Conservation (phyloP, 2,329 filamentous ascomycete species). For the Hypoxylon sp. region DNA sequence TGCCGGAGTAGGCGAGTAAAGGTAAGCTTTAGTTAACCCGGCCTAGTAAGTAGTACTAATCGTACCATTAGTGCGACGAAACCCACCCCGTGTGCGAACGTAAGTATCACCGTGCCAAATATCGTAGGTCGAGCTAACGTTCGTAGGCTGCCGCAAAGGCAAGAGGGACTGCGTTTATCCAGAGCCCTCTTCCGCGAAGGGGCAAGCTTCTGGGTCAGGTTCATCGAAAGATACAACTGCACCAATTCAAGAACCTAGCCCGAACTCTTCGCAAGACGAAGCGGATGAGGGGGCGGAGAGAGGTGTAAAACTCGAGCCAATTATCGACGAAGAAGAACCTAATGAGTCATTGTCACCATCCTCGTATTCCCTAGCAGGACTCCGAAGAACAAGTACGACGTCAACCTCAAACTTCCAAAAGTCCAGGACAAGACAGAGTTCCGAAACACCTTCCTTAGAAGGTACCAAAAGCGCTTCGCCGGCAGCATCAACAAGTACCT, state of each 20-base stretch:
- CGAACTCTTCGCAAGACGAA: conserved; percentile 69
- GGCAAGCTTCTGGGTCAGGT: conserved; percentile 51
- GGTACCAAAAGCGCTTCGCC: conserved; percentile 68
- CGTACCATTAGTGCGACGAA: conserved; percentile 84
- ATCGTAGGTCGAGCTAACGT: conserved; percentile 47
- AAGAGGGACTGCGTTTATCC: conserved; percentile 93
- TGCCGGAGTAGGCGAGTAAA: conserved; percentile 91
- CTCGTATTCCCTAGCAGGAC: conserved; percentile 45
- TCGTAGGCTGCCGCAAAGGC: conserved; percentile 87
- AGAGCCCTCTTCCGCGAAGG: conserved; percentile 70
- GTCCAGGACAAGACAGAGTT: conserved; percentile 61
- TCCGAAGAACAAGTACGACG: conserved; percentile 58
- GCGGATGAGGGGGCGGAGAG: conserved; percentile 64
- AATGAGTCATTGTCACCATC: conserved; percentile 53
- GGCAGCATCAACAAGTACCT: conserved; percentile 64
- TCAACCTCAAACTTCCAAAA: conserved; percentile 58
- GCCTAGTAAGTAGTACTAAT: conserved; percentile 49
- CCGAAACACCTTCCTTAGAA: conserved; percentile 69
- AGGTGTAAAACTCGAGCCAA: conserved; percentile 65
- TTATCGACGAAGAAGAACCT: conserved; percentile 69
- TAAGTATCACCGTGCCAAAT: conserved; percentile 57
- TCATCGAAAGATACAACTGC: conserved; percentile 58
- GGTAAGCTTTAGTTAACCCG: conserved; percentile 59
- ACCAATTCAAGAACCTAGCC: conserved; percentile 62
- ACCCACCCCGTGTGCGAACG: conserved; percentile 86